These are phyloP conservation scores for Cydonia oblonga DNA, from an alignment of 331 rosid genomes.

Conservation along the genomic window DNA sequence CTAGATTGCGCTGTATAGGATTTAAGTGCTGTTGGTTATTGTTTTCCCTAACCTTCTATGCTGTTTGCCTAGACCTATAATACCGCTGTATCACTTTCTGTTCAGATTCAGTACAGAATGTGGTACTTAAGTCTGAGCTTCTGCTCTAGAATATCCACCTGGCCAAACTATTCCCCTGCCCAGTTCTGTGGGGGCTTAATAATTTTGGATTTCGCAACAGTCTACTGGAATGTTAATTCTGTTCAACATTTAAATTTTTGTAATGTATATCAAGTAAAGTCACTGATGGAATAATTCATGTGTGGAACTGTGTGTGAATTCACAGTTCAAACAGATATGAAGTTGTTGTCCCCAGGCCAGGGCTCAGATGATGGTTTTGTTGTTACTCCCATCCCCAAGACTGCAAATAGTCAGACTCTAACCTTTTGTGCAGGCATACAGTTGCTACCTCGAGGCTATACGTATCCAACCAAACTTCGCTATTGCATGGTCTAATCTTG, in stretches of 20 bases:
- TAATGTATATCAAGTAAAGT: conserved; percentile 41
- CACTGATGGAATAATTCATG: conserved; percentile 78
- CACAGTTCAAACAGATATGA: conserved; percentile 60
- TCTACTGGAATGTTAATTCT: conserved; percentile 30
- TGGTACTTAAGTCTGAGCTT: conserved; percentile 9
- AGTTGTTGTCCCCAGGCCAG: conserved; percentile 74
- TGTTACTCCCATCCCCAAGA: conserved; percentile 74
- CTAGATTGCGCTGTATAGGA: not conserved
- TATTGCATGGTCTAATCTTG: conserved; percentile 99
- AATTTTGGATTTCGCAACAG: conserved; percentile 14
- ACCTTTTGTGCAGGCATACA: conserved; percentile 97
- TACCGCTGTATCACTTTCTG: conserved; percentile 6
- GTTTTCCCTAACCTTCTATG: not conserved
- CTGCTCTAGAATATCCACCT: conserved; percentile 19
- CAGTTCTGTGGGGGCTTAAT: conserved; percentile 11
- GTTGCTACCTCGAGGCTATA: conserved; percentile 94
- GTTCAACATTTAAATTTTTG: conserved; percentile 45
- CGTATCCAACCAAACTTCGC: conserved; percentile 96
- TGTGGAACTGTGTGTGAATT: conserved; percentile 71
- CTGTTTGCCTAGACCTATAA: conserved; percentile 1
- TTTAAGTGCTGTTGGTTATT: not conserved
- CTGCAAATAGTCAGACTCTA: conserved; percentile 91
- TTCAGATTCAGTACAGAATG: not conserved
- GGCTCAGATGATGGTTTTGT: conserved; percentile 92
- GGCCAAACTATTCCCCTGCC: conserved; percentile 11